Evolutionary conservation across 129 eudicot species (phyloP).

Genomic region (Cynara cardunculus): DNA sequence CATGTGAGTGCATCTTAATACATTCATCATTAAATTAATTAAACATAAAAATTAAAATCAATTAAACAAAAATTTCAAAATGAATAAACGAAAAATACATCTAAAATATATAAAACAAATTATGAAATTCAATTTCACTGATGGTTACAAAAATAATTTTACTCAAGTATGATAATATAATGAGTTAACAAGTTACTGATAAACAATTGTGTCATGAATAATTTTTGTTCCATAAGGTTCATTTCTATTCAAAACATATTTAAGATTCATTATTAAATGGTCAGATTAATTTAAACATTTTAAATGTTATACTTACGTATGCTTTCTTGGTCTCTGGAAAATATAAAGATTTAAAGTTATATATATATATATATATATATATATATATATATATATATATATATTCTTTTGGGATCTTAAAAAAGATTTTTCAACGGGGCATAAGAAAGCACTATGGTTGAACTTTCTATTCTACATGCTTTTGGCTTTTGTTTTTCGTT

Average conservation of each 20-base stretch:
- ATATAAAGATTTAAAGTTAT: not conserved
- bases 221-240: not conserved
- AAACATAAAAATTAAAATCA: not conserved
- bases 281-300: not conserved
- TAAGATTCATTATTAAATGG: not conserved
- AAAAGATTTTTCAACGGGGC: conserved; percentile 34
- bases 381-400: conserved; percentile 3
- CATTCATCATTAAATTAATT: not conserved
- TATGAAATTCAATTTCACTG: not conserved
- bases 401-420: conserved; percentile 31
- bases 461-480: conserved; percentile 35
- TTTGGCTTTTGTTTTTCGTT: conserved; percentile 34
- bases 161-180: not conserved
- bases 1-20: not conserved
- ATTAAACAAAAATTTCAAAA: not conserved
- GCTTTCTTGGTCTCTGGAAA: not conserved
- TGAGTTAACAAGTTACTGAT: not conserved
- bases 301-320: not conserved
- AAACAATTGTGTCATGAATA: not conserved
- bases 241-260: not conserved
- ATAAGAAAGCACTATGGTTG: conserved; percentile 22
- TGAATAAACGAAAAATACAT: not conserved
- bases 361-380: not conserved
- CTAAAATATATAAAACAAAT: not conserved
- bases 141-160: not conserved